A percentile compares a stretch with the other conserved stretches of the same genome.
Evolutionary conservation across 2,329 filamentous ascomycete genomes (phyloP).

Genomic region (Ambrosiella xylebori): DNA sequence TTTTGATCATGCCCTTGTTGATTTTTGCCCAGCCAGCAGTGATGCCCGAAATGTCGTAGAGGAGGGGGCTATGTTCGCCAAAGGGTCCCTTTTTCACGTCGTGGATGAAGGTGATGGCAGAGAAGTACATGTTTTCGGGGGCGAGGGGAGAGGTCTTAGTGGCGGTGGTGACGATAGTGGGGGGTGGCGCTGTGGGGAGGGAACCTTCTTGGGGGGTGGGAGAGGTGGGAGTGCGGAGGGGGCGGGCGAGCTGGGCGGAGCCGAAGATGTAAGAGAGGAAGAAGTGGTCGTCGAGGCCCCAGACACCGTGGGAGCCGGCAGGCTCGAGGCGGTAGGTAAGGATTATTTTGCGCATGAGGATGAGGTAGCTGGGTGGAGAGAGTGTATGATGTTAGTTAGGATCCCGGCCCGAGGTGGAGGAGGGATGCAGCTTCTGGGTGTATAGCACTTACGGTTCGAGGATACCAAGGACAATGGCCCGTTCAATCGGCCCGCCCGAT

Average conservation of each 20-base stretch:
- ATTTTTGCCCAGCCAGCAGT: conserved; percentile 95
- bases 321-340: conserved; percentile 85
- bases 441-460: conserved; percentile 55
- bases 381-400: conserved; percentile 9
- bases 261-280: conserved; percentile 92
- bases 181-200: conserved; percentile 50
- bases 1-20: conserved; percentile 95
- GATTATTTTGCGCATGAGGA: conserved; percentile 66
- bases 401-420: conserved; percentile 1
- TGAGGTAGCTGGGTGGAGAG: conserved; percentile 44
- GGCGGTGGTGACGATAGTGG: conserved; percentile 48
- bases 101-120: conserved; percentile 89
- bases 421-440: not conserved
- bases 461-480: conserved; percentile 63
- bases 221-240: conserved; percentile 30
- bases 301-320: conserved; percentile 90
- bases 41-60: conserved; percentile 89
- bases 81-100: conserved; percentile 94
- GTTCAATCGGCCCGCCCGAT: conserved; percentile 42
- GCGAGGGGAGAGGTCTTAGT: conserved; percentile 49
- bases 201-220: conserved; percentile 66
- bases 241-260: conserved; percentile 70
- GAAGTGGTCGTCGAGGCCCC: conserved; percentile 95
- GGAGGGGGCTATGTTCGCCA: conserved; percentile 88
- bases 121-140: conserved; percentile 72